Conservation (phyloP, 2,329 filamentous ascomycete species). For the Aspergillus awamori region DNA sequence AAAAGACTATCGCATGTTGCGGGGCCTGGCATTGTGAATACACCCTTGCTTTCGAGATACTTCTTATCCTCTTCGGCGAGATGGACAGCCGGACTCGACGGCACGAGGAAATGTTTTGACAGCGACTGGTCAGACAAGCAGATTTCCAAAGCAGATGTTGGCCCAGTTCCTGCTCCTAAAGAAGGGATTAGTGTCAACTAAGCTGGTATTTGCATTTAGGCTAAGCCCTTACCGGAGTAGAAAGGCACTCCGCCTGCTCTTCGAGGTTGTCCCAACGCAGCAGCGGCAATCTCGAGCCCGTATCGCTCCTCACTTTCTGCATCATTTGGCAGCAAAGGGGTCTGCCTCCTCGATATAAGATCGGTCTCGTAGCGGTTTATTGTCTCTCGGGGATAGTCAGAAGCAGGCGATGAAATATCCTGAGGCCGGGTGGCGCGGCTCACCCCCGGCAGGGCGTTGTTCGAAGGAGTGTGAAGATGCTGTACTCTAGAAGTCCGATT, state of each 20-base stretch:
- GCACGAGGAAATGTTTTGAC: conserved; percentile 26
- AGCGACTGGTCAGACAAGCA: conserved; percentile 24
- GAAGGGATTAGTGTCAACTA: no score
- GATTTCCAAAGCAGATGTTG: conserved; percentile 24
- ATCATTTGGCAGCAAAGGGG: no score
- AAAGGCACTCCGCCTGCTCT: conserved; percentile 27
- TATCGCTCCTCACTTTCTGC: conserved; percentile 24
- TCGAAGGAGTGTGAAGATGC: no score
- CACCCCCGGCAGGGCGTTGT: no score
- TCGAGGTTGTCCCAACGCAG: conserved; percentile 24
- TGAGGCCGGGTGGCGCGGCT: no score
- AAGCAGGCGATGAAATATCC: no score
- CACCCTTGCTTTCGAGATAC: conserved; percentile 38
- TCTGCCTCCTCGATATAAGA: no score
- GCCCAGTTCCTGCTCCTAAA: conserved; percentile 28
- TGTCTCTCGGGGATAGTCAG: no score
- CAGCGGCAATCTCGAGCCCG: conserved; percentile 29
- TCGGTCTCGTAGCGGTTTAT: no score
- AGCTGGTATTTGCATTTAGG: no score
- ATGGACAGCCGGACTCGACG: conserved; percentile 12
- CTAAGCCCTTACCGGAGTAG: conserved; percentile 24
- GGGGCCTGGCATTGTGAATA: conserved; percentile 36
- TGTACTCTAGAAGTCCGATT: no score
- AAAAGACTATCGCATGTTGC: conserved; percentile 36
- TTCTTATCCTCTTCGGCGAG: conserved; percentile 24